Percentiles rank a stretch among this genome's conserved stretches.
Conservation (phyloP, 768 basidiomycete species). For the Tephrocybe sp. region DNA sequence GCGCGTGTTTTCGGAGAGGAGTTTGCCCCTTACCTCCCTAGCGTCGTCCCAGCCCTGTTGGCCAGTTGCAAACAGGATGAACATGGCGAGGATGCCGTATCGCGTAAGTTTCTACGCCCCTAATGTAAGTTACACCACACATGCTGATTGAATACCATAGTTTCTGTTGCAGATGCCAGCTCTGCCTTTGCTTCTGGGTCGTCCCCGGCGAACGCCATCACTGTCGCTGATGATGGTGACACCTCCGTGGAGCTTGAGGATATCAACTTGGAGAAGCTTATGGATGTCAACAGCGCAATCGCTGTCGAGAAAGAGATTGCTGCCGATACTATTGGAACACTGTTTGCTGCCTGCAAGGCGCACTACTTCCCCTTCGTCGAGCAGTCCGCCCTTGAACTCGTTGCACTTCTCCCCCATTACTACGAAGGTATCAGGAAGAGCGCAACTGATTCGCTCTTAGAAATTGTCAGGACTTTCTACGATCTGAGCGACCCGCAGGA, state of each 20-base stretch:
- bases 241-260: conserved; percentile 73
- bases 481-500: conserved; percentile 79
- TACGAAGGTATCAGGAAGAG: conserved; percentile 98
- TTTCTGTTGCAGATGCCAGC: conserved; percentile 52
- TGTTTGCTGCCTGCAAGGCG: conserved; percentile 77
- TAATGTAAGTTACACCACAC: neutral
- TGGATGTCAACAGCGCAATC: conserved; percentile 92
- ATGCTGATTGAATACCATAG: conserved; percentile 26
- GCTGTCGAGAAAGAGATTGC: conserved; percentile 99
- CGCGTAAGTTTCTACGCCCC: conserved; percentile 33
- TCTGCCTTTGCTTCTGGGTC: conserved; percentile 71
- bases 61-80: conserved; percentile 82
- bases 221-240: conserved; percentile 53
- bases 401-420: conserved; percentile 81
- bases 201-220: conserved; percentile 68
- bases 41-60: conserved; percentile 83
- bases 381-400: conserved; percentile 72
- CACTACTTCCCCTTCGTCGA: conserved; percentile 94
- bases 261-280: conserved; percentile 79
- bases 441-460: conserved; percentile 82
- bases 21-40: conserved; percentile 83
- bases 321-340: conserved; percentile 89
- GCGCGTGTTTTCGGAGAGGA: conserved; percentile 95
- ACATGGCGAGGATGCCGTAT: conserved; percentile 56
- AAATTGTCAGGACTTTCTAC: conserved; percentile 89